Evolutionary conservation across 2,329 filamentous ascomycete species (phyloP), one percentile per base, ranked within the genome.

Genomic region (Ceratocystis albifundus): DNA sequence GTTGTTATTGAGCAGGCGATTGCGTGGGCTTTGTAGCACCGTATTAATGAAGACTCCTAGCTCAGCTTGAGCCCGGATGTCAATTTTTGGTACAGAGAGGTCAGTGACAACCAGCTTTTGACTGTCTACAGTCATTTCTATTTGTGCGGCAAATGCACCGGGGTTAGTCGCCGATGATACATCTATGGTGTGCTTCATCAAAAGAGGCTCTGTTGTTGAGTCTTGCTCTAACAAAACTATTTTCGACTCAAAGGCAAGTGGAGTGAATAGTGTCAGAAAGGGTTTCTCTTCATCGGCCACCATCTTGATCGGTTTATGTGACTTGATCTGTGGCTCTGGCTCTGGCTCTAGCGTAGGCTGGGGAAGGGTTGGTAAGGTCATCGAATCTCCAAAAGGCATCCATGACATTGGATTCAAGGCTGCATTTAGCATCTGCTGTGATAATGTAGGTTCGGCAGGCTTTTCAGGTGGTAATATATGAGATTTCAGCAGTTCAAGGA

Each of bases 241-340:
- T 0, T 75, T 79, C 0, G 84, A 86, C 0, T 79, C 79, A 67
- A 88, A 85, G 0, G 77, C 78, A 15, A 94, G 79, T 0, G 87
- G 84, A 0, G 84, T 88, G 71, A 94, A 90, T 7, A 87, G 79
- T 59, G 87, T 82, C 0, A 92, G 78, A 69, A 87, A 90, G 0
- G 87, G 84, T 1, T 88, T 75, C 62, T 88, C 83, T 68, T 91
- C 83, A 0, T 80, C 77, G 1, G 87, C 79, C 0, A 82, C 79
- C 75, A 91, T 79, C 0, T 79, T 79, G 1, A 84, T 71, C 0
- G 87, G 89, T 64, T 83, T 81, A 71, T 92, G 88, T 1, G 87
- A 88, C 63, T 73, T 75, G 68, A 77, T 73, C 6, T 80, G 76
- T 0, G 81, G 73, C 1, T 76, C 71, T 3, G 81, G 73, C 1